These are phyloP conservation scores for Clitoria ternatea DNA, from an alignment of 306 rosid genomes.

Conservation along the genomic window DNA sequence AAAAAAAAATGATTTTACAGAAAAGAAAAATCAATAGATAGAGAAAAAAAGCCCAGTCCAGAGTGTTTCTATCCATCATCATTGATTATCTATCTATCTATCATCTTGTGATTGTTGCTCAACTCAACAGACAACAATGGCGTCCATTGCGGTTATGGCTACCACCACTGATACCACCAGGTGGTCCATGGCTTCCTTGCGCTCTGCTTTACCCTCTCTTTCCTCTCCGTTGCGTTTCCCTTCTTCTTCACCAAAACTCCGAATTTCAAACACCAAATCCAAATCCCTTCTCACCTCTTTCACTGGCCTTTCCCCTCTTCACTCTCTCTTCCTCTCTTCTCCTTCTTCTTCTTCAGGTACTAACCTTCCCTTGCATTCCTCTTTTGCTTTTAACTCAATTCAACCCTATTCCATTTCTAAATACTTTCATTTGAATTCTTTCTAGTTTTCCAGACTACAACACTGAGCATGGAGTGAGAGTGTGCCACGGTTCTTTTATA, in stretches of 20 bases:
- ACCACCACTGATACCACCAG: slow-evolving; percentile 14
- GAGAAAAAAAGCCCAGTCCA: too few species aligned
- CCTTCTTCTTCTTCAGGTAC: slow-evolving; percentile 53
- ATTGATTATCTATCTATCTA: too few species aligned
- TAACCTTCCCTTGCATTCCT: too few species aligned
- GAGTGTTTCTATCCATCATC: too few species aligned
- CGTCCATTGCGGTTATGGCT: slow-evolving; percentile 35
- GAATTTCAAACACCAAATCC: slow-evolving; percentile 33
- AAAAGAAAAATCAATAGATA: too few species aligned
- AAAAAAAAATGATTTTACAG: too few species aligned
- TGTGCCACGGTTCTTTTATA: neutral
- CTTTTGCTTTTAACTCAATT: too few species aligned
- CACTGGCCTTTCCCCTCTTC: slow-evolving; percentile 58
- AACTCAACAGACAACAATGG: slow-evolving; percentile 17
- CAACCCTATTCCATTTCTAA: neutral
- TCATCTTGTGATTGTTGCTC: neutral
- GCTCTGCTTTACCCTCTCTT: slow-evolving; percentile 50
- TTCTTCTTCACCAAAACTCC: slow-evolving; percentile 9
- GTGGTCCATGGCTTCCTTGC: slow-evolving; percentile 68
- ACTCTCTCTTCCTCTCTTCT: slow-evolving; percentile 31
- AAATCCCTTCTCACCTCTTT: slow-evolving; percentile 41
- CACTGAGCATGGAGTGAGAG: neutral
- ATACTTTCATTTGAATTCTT: neutral
- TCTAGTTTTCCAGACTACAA: too few species aligned
- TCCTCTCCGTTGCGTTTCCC: slow-evolving; percentile 31